phyloP scores from a whole-genome alignment of 1,284 basidiomycete species.

The Acaromyces ingoldii region DNA sequence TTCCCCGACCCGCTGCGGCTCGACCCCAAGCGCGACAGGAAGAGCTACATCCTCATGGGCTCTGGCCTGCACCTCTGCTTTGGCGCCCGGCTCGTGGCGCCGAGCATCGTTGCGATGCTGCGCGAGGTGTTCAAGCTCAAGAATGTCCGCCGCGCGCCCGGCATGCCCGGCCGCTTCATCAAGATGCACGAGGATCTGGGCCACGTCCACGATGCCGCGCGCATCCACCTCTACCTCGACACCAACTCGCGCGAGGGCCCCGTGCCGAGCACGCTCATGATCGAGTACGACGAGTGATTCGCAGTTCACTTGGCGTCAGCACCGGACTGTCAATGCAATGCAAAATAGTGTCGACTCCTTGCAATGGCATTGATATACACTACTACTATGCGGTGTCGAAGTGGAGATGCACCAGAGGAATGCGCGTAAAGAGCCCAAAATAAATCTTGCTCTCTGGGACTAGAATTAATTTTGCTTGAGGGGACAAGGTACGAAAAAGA shows the following conservation, averaged over 20 bases:
- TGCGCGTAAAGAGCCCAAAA: too few relatives aligned
- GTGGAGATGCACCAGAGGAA: too few relatives aligned
- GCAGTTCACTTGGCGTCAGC: too few relatives aligned
- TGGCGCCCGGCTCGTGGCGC: conserved; percentile 5
- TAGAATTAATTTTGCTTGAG: too few relatives aligned
- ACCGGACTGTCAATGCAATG: too few relatives aligned
- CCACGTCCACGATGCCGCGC: conserved; percentile 9
- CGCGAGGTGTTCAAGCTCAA: conserved; percentile 57
- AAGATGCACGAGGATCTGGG: conserved; percentile 16
- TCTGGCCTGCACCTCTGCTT: conserved; percentile 59
- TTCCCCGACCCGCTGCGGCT: conserved; percentile 59
- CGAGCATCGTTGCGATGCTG: conserved; percentile 56
- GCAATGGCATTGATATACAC: too few relatives aligned
- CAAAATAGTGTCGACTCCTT: too few relatives aligned
- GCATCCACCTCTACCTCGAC: conserved; percentile 12
- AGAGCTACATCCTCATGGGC: conserved; percentile 55
- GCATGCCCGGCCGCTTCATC: conserved; percentile 57
- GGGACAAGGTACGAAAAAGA: too few relatives aligned
- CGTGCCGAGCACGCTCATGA: conserved; percentile 12
- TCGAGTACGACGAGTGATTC: conserved; percentile 18
- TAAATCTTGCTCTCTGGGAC: too few relatives aligned
- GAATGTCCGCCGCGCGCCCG: conserved; percentile 57
- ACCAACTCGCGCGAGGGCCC: conserved; percentile 10
- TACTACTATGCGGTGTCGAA: too few relatives aligned
- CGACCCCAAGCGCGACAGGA: conserved; percentile 52